Evolutionary conservation across 2,329 filamentous ascomycete species (phyloP), one percentile per base, ranked within the genome.

Genomic region (Calcarisporium arbuscula): DNA sequence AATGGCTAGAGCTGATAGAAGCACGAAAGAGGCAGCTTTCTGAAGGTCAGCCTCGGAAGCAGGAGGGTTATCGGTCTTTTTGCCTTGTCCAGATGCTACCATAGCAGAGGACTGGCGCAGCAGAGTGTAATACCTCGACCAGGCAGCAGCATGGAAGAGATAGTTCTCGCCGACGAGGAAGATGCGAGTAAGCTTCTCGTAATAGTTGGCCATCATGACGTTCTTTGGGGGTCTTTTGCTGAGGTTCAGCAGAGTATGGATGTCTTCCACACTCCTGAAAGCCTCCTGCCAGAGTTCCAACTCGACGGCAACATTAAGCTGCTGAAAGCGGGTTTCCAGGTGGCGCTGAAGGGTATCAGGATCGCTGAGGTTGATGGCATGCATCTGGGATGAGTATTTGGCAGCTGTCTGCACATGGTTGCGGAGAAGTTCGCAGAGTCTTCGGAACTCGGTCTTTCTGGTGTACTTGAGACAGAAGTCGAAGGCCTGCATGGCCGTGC

Each of bases 201-300:
- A 98, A 75, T 98, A 98, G 72, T 96, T 98, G 67, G 92, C 92
- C 92, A 98, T 98, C 92, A 98, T 96, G 58, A 95, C 74, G 61
- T 95, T 95, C 82, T 96, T 96, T 35, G 92, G 83, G 25, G 89
- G 89, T 36, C 92, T 85, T 77, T 96, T 96, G 82, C 90, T 96
- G 50, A 96, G 76, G 69, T 83, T 96, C 49, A 98, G 80, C 36
- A 98, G 78, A 33, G 89, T 96, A 69, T 98, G 92, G 50, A 96
- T 96, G 59, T 98, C 92, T 68, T 98, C 92, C 32, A 98, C 90
- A 56, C 88, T 95, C 62, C 92, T 85, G 83, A 98, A 98, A 46
- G 92, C 92, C 70, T 98, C 92, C 67, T 98, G 92, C 92, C 92
- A 98, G 28, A 98, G 70, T 67, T 98, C 92, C 38, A 98, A 75